Percentiles rank a stretch among this genome's conserved stretches.
phyloP scores from a whole-genome alignment of 2,329 filamentous ascomycete species.

The Scorias spongiosa region DNA sequence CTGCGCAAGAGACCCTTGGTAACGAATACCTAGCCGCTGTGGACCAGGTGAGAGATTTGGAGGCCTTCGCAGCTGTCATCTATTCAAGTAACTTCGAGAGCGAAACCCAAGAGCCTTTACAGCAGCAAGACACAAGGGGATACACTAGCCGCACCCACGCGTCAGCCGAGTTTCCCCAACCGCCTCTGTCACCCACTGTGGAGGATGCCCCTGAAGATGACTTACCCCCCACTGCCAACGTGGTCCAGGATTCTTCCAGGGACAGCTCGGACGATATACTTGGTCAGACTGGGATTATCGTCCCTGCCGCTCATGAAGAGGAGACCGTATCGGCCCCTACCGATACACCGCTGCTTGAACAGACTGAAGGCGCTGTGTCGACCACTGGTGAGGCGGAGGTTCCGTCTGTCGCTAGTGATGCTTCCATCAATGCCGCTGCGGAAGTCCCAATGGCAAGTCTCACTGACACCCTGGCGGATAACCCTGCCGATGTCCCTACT shows the following conservation, averaged over 20 bases:
- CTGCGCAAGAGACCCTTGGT: slow-evolving; percentile 18
- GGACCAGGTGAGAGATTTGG: slow-evolving; percentile 60
- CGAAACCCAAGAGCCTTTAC: slow-evolving; percentile 19
- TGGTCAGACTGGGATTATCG: neutral
- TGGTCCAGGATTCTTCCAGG: neutral
- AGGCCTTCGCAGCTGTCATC: slow-evolving; percentile 74
- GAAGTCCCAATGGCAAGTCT: neutral
- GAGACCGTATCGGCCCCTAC: too few relatives aligned
- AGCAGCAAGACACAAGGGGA: neutral
- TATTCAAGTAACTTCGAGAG: slow-evolving; percentile 67
- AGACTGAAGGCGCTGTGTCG: too few relatives aligned
- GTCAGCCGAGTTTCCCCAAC: neutral
- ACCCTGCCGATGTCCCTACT: too few relatives aligned
- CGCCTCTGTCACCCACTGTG: neutral
- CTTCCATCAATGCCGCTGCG: too few relatives aligned
- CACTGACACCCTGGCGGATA: too few relatives aligned
- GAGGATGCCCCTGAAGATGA: slow-evolving; percentile 1
- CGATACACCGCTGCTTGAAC: too few relatives aligned
- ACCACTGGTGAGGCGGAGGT: too few relatives aligned
- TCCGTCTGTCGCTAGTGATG: too few relatives aligned
- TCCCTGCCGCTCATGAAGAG: neutral
- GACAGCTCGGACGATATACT: neutral
- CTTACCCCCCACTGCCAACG: neutral
- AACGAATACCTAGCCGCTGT: slow-evolving; percentile 46
- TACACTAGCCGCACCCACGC: neutral